Conservation (phyloP, 2,329 filamentous ascomycete species). For the Microcyclosporella mali region DNA sequence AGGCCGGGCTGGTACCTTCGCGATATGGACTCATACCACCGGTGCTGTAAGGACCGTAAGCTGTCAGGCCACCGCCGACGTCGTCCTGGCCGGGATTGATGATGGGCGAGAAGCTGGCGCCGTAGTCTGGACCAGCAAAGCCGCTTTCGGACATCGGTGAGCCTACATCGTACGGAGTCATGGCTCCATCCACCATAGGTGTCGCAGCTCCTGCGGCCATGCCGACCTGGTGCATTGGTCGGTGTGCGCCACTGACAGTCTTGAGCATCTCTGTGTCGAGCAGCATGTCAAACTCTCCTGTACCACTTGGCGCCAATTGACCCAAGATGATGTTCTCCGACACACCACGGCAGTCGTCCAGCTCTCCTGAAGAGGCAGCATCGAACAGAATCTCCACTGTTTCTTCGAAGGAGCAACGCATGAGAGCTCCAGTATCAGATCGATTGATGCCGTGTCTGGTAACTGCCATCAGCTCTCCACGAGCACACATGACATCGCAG, state of each 20-base stretch:
- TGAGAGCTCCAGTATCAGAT: conserved; percentile 92
- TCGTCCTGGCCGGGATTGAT: conserved; percentile 56
- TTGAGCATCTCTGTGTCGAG: conserved; percentile 94
- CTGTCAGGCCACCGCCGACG: conserved; percentile 46
- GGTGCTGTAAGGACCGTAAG: conserved; percentile 56
- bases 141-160: conserved; percentile 57
- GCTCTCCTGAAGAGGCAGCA: conserved; percentile 85
- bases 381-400: conserved; percentile 97
- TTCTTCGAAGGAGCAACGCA: conserved; percentile 99
- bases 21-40: conserved; percentile 63
- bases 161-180: conserved; percentile 82
- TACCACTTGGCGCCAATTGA: conserved; percentile 94
- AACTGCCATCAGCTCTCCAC: conserved; percentile 89
- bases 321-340: conserved; percentile 99
- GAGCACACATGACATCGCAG: conserved; percentile 95
- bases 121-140: conserved; percentile 55
- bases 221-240: conserved; percentile 48
- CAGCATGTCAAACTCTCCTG: conserved; percentile 89
- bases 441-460: conserved; percentile 98
- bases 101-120: conserved; percentile 67
- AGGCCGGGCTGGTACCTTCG: conserved; percentile 38
- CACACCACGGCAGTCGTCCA: conserved; percentile 96
- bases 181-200: conserved; percentile 63
- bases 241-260: conserved; percentile 73
- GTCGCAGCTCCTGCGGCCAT: conserved; percentile 69